phyloP scores from a whole-genome alignment of 768 basidiomycete genomes.

The Xerocomus spinulosus region DNA sequence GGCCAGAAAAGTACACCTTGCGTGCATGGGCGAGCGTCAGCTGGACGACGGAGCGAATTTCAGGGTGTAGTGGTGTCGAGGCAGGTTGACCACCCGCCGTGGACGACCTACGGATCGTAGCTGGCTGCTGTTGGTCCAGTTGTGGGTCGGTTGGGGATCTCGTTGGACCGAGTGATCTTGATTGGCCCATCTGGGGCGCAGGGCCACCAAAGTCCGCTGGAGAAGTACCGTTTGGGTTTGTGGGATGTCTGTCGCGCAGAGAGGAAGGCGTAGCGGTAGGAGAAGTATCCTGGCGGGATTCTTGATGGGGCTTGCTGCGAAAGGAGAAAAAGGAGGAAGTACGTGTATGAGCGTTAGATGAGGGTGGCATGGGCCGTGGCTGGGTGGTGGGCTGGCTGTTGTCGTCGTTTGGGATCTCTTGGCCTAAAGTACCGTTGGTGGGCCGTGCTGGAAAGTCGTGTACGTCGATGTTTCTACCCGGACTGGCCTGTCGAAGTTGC shows the following conservation, averaged over 20 bases:
- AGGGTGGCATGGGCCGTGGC: slow-evolving; percentile 25
- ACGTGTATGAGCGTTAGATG: slow-evolving; percentile 41
- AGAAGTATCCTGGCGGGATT: slow-evolving; percentile 11
- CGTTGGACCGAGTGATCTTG: slow-evolving; percentile 29
- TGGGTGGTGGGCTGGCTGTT: slow-evolving; percentile 17
- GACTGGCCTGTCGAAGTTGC: slow-evolving; percentile 32
- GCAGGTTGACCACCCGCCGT: slow-evolving; percentile 11
- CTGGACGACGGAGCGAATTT: slow-evolving; percentile 75
- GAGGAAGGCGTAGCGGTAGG: slow-evolving; percentile 14
- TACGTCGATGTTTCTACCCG: slow-evolving; percentile 25
- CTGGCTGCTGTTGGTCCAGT: slow-evolving; percentile 22
- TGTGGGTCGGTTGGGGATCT: slow-evolving; percentile 19
- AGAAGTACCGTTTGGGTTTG: slow-evolving; percentile 7
- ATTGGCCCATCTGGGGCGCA: slow-evolving; percentile 31
- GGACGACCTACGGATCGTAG: slow-evolving; percentile 18
- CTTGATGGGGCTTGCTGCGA: slow-evolving; percentile 36
- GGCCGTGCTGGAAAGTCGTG: slow-evolving; percentile 34
- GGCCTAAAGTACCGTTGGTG: slow-evolving; percentile 14
- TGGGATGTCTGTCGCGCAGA: slow-evolving; percentile 15
- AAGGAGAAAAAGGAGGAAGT: slow-evolving; percentile 68
- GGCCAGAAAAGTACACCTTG: slow-evolving; percentile 86
- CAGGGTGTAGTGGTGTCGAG: slow-evolving; percentile 62
- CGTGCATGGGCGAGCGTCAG: slow-evolving; percentile 72
- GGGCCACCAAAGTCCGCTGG: slow-evolving; percentile 21
- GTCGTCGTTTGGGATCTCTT: slow-evolving; percentile 17